These are phyloP conservation scores for Vitis rotundifolia DNA, from an alignment of 164 flowering plant species.

Conservation along the genomic window DNA sequence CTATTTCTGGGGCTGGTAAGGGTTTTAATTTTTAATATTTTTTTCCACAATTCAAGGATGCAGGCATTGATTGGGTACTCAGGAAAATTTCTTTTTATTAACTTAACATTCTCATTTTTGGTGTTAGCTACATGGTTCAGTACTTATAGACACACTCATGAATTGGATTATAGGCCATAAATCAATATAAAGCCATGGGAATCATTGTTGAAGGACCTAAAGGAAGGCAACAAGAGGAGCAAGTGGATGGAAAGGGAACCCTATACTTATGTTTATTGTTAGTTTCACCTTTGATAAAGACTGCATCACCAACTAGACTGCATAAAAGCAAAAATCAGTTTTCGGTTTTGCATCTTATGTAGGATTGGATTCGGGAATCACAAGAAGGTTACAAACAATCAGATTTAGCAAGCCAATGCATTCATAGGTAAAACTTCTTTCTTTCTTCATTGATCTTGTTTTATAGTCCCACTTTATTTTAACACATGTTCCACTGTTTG, in stretches of 20 bases:
- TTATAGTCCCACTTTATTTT: no score
- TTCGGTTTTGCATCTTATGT: conserved; percentile 8
- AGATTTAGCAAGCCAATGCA: conserved; percentile 58
- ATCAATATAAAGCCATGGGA: conserved; percentile 73
- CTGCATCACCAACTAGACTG: no score
- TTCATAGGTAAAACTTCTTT: conserved; percentile 39
- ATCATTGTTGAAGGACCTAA: conserved; percentile 39
- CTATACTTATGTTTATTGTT: conserved; percentile 8
- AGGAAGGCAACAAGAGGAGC: conserved; percentile 50
- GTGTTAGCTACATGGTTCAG: neutral
- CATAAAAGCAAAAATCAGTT: neutral
- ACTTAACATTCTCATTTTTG: no score
- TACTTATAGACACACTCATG: no score
- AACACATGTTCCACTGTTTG: neutral
- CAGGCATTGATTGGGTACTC: no score
- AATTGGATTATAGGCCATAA: conserved; percentile 47
- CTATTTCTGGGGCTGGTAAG: conserved; percentile 82
- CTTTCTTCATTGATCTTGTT: neutral
- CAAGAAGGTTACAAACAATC: conserved; percentile 61
- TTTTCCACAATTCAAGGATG: no score
- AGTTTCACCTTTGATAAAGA: neutral
- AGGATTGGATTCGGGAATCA: conserved; percentile 62
- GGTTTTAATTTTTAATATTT: neutral
- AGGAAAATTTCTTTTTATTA: neutral
- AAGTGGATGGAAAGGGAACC: conserved; percentile 70